Percentiles rank a stretch among this genome's conserved stretches.
Conservation (phyloP, 2,329 filamentous ascomycete species). For the Paracamarosporium sp. region DNA sequence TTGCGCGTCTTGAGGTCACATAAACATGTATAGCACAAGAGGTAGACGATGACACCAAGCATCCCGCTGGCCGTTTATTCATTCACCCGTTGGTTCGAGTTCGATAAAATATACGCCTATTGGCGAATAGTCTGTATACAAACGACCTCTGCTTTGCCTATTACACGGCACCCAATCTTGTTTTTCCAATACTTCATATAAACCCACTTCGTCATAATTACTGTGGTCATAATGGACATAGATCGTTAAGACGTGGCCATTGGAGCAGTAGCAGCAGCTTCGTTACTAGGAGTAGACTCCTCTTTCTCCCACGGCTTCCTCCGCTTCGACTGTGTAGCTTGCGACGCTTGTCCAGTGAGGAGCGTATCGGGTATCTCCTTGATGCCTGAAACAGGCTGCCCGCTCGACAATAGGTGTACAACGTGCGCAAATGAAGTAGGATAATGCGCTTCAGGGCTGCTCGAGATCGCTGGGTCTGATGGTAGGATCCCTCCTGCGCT, state of each 20-base stretch:
- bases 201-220: background rate
- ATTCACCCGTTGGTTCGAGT: too few species aligned
- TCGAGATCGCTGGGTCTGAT: conserved; percentile 22
- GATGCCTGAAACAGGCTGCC: conserved; percentile 85
- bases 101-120: too few species aligned
- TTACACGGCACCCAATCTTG: too few species aligned
- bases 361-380: conserved; percentile 84
- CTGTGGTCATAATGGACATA: background rate
- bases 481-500: conserved; percentile 30
- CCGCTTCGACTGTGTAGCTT: conserved; percentile 59
- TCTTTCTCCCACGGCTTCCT: conserved; percentile 83
- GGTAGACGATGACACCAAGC: too few species aligned
- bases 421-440: conserved; percentile 86
- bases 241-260: background rate
- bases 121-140: too few species aligned
- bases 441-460: conserved; percentile 67
- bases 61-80: too few species aligned
- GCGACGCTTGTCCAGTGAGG: conserved; percentile 70
- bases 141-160: too few species aligned
- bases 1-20: too few species aligned
- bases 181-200: background rate
- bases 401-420: conserved; percentile 81
- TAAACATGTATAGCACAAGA: too few species aligned
- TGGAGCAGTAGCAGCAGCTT: background rate
- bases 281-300: conserved; percentile 17